Percentiles rank a stretch among this genome's conserved stretches.
Evolutionary conservation across 352 stramenopile genomes (phyloP).

Genomic region (Phytophthora citrophthora): DNA sequence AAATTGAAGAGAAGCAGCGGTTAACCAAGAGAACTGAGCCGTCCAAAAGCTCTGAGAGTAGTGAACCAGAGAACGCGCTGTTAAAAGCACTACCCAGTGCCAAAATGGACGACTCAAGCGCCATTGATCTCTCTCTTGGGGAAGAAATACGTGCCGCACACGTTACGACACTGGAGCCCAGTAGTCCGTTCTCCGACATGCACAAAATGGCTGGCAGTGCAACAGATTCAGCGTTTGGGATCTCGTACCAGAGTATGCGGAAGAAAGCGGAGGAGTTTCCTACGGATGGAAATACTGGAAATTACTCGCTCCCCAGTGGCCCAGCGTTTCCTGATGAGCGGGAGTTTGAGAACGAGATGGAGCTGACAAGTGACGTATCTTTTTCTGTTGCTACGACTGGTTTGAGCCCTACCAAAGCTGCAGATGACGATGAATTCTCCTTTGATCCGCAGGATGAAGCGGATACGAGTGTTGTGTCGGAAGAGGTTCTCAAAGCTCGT

Average conservation of each 20-base stretch:
- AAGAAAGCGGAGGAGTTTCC: constrained; percentile 29
- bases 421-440: constrained; percentile 54
- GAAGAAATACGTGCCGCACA: constrained; percentile 46
- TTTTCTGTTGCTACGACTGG: constrained; percentile 40
- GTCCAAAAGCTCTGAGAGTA: not conserved
- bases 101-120: constrained; percentile 10
- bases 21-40: not conserved
- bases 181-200: constrained; percentile 23
- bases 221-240: constrained; percentile 49
- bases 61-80: constrained; percentile 17
- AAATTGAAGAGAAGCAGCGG: constrained; percentile 31
- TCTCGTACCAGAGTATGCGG: constrained; percentile 57
- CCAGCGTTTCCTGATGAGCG: constrained; percentile 56
- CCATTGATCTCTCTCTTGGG: constrained; percentile 26
- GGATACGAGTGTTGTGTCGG: constrained; percentile 15
- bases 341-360: constrained; percentile 52
- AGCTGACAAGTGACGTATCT: constrained; percentile 35
- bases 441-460: constrained; percentile 17
- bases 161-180: constrained; percentile 30
- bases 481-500: constrained; percentile 26
- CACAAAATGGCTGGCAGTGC: constrained; percentile 31
- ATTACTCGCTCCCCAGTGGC: constrained; percentile 42
- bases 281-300: constrained; percentile 7
- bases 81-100: constrained; percentile 22
- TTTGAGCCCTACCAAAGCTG: constrained; percentile 1